phyloP scores from a whole-genome alignment of 192 early-diverging fungal genomes.

The Gigaspora rosea region DNA sequence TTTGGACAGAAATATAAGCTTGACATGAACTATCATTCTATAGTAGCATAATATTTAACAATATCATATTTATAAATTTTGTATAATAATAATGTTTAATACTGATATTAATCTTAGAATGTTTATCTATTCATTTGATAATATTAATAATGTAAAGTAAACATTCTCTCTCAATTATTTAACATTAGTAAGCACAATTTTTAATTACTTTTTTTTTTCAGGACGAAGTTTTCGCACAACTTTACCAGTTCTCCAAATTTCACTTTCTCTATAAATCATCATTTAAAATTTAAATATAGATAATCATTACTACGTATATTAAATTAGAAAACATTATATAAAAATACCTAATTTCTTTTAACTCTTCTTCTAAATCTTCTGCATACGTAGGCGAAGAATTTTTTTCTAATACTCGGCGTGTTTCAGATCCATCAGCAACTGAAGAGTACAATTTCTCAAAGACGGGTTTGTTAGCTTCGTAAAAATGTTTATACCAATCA shows the following conservation, averaged over 20 bases:
- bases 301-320: no score
- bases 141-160: no score
- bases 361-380: constrained; percentile 87
- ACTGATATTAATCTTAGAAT: no score
- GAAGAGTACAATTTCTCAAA: constrained; percentile 88
- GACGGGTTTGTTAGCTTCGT: constrained; percentile 89
- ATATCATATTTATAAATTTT: no score
- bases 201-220: constrained; percentile 52
- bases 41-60: no score
- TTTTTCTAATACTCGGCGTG: constrained; percentile 78
- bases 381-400: constrained; percentile 93
- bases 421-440: constrained; percentile 87
- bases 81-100: no score
- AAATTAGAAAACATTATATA: neutral
- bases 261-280: constrained; percentile 51
- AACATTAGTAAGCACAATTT: no score
- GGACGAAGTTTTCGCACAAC: constrained; percentile 88
- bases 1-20: no score
- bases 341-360: constrained; percentile 75
- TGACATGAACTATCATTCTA: no score
- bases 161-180: no score
- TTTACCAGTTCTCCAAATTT: constrained; percentile 92
- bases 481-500: constrained; percentile 96
- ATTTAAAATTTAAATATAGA: neutral
- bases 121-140: no score